A percentile compares a stretch with the other conserved stretches of the same genome.
These are phyloP conservation scores for Wickerhamomyces xylosicus DNA, from an alignment of 805 yeast species.

Conservation along the genomic window DNA sequence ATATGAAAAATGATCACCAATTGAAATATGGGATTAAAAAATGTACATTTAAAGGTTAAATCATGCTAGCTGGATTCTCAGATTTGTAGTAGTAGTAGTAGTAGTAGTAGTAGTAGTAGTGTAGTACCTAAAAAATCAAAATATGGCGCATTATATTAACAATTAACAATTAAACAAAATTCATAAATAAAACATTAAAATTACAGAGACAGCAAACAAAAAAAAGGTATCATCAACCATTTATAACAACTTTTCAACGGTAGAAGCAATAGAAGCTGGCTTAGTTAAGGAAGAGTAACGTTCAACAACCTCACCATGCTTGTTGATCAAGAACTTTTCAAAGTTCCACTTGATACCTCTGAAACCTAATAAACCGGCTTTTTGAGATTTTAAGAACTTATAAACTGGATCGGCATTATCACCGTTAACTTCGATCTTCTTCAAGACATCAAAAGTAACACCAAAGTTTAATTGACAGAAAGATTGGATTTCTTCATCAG, in stretches of 20 bases:
- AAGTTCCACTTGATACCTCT: conserved; percentile 72
- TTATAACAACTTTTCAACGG: conserved; percentile 51
- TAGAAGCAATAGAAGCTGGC: conserved; percentile 50
- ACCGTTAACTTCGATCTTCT: conserved; percentile 88
- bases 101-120: too few relatives aligned
- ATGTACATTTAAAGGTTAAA: too few relatives aligned
- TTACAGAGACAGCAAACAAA: too few relatives aligned
- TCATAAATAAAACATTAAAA: too few relatives aligned
- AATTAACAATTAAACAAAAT: too few relatives aligned
- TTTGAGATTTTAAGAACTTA: conserved; percentile 60
- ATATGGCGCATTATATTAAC: too few relatives aligned
- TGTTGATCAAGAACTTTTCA: conserved; percentile 58
- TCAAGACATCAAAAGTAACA: conserved; percentile 81
- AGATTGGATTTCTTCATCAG: conserved; percentile 55
- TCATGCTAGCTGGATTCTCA: too few relatives aligned
- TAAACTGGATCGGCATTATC: conserved; percentile 70
- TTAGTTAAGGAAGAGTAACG: conserved; percentile 61
- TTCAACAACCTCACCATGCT: conserved; percentile 49
- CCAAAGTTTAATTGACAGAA: conserved; percentile 82
- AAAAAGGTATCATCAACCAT: too few relatives aligned
- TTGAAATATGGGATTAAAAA: too few relatives aligned
- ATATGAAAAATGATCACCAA: too few relatives aligned
- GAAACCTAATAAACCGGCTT: conserved; percentile 54
- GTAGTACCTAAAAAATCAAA: too few relatives aligned
- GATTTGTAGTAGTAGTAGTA: too few relatives aligned